Evolutionary conservation across 2,329 filamentous ascomycete genomes (phyloP).

Genomic region (Calonectria hongkongensis): DNA sequence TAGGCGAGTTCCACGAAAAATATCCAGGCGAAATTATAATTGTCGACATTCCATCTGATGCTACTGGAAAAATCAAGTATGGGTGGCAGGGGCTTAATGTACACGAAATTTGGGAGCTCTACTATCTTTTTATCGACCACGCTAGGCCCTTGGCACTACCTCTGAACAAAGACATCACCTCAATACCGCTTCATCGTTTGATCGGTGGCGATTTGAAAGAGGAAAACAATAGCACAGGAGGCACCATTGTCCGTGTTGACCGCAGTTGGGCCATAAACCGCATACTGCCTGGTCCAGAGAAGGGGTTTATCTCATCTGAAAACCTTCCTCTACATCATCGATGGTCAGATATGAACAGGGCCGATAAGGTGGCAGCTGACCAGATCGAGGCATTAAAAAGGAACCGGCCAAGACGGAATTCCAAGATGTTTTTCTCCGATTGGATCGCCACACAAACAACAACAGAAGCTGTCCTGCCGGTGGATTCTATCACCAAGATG

Average conservation of each 20-base stretch:
- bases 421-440: slow-evolving; percentile 51
- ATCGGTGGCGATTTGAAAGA: slow-evolving; percentile 42
- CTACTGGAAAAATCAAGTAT: slow-evolving; percentile 30
- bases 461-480: slow-evolving; percentile 21
- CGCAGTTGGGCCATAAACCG: slow-evolving; percentile 45
- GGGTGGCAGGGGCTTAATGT: not conserved
- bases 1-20: slow-evolving; percentile 56
- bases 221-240: slow-evolving; percentile 40
- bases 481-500: slow-evolving; percentile 37
- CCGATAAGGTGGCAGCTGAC: slow-evolving; percentile 43
- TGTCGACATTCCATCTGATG: slow-evolving; percentile 53
- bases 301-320: slow-evolving; percentile 54
- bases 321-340: slow-evolving; percentile 52
- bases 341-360: slow-evolving; percentile 50
- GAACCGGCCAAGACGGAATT: slow-evolving; percentile 38
- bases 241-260: slow-evolving; percentile 56
- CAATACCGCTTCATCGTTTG: slow-evolving; percentile 51
- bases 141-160: slow-evolving; percentile 49
- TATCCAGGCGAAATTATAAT: slow-evolving; percentile 60
- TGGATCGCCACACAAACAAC: slow-evolving; percentile 53
- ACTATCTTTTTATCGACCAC: slow-evolving; percentile 48
- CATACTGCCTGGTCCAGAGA: slow-evolving; percentile 50
- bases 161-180: slow-evolving; percentile 51
- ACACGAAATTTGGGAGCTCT: slow-evolving; percentile 39
- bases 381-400: slow-evolving; percentile 47